Evolutionary conservation across 2,329 filamentous ascomycete genomes (phyloP).

Genomic region (Monosporascus sp.): DNA sequence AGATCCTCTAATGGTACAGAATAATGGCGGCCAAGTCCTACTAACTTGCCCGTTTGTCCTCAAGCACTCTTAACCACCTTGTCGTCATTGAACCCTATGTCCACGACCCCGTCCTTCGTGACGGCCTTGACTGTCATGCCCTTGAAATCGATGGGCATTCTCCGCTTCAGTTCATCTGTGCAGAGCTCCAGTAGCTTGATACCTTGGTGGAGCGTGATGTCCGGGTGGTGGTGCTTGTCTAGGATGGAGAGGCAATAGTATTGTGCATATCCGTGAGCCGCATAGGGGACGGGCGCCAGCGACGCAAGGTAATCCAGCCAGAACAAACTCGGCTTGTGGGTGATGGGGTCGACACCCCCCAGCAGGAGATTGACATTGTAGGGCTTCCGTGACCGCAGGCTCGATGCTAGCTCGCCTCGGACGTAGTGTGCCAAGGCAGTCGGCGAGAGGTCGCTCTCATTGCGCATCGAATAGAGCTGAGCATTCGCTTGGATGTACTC

Average conservation of each 20-base stretch:
- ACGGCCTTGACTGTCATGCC: constrained; percentile 91
- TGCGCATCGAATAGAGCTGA: constrained; percentile 97
- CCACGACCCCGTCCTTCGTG: constrained; percentile 85
- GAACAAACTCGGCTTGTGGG: constrained; percentile 84
- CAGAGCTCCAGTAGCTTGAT: constrained; percentile 92
- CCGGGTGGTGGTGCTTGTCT: constrained; percentile 96
- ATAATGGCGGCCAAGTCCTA: neutral
- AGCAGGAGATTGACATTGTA: constrained; percentile 97
- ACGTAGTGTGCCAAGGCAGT: constrained; percentile 89
- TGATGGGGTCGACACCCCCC: constrained; percentile 88
- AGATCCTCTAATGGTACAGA: neutral
- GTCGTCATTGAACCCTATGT: constrained; percentile 81
- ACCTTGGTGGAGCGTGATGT: constrained; percentile 83
- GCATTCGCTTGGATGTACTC: constrained; percentile 99
- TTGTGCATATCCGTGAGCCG: constrained; percentile 97
- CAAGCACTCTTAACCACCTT: constrained; percentile 60
- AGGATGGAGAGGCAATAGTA: constrained; percentile 98
- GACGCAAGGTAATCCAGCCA: constrained; percentile 97
- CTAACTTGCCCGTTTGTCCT: constrained; percentile 19
- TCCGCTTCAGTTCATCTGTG: constrained; percentile 92
- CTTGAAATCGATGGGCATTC: constrained; percentile 98
- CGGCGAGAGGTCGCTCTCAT: constrained; percentile 86
- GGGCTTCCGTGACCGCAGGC: constrained; percentile 83
- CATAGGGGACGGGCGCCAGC: constrained; percentile 83
- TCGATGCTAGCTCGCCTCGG: constrained; percentile 84